A percentile compares a stretch with the other conserved stretches of the same genome.
Conservation (phyloP, 1,139 yeast species). For the Yamadazyma sp. region DNA sequence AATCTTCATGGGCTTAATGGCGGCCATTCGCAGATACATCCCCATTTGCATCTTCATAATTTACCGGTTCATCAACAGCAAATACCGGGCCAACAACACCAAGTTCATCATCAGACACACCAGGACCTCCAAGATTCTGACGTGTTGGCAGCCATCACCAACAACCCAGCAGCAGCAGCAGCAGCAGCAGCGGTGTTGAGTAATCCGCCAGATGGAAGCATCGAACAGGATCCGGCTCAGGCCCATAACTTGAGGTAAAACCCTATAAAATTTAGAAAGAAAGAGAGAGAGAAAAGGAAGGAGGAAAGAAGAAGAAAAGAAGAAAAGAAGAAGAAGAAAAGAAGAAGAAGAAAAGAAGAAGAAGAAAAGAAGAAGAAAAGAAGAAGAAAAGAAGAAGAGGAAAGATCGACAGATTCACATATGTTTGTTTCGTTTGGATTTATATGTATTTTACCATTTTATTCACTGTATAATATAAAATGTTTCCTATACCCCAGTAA, state of each 20-base stretch:
- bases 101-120: slow-evolving; percentile 23
- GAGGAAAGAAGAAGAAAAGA: too few relatives aligned
- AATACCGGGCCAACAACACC: slow-evolving; percentile 21
- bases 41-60: slow-evolving; percentile 9
- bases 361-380: too few relatives aligned
- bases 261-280: too few relatives aligned
- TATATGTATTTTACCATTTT: slow-evolving; percentile 4
- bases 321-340: too few relatives aligned
- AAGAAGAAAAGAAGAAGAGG: too few relatives aligned
- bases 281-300: too few relatives aligned
- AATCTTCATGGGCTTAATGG: neutral
- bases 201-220: slow-evolving; percentile 37
- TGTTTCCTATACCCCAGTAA: neutral
- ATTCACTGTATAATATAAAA: slow-evolving; percentile 3
- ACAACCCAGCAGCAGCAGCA: slow-evolving; percentile 26
- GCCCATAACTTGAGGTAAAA: too few relatives aligned
- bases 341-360: too few relatives aligned
- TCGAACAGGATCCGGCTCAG: slow-evolving; percentile 11
- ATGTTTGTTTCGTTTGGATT: slow-evolving; percentile 3
- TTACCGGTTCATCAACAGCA: slow-evolving; percentile 16
- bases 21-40: slow-evolving; percentile 8
- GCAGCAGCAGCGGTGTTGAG: slow-evolving; percentile 32
- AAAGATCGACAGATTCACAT: slow-evolving; percentile 13
- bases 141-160: slow-evolving; percentile 48
- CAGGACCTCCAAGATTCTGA: slow-evolving; percentile 46